These are phyloP conservation scores for Chlamydomonas schloesseri DNA, from an alignment of 139 green algal species.

Conservation along the genomic window DNA sequence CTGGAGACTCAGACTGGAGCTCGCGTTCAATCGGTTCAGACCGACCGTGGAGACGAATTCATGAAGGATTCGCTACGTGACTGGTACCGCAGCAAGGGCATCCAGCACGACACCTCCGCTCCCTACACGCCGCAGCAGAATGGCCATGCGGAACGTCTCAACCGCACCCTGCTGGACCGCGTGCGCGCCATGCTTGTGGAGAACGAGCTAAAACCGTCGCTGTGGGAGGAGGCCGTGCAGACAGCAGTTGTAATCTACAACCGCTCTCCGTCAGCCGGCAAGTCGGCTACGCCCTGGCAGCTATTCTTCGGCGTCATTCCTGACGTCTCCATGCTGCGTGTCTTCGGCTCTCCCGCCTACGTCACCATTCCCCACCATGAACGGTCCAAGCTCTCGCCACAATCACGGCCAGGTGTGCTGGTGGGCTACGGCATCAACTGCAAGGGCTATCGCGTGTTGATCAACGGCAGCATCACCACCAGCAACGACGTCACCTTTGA, in stretches of 20 bases:
- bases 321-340: too few relatives aligned
- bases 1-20: constrained; percentile 8
- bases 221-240: too few relatives aligned
- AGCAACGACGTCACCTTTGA: neutral
- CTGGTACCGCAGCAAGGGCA: constrained; percentile 30
- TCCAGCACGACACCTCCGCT: constrained; percentile 22
- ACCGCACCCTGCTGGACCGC: constrained; percentile 30
- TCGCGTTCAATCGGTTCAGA: neutral
- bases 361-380: constrained; percentile 10
- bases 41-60: constrained; percentile 33
- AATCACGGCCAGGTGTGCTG: constrained; percentile 1
- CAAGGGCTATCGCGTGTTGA: constrained; percentile 45
- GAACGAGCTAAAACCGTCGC: neutral
- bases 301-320: too few relatives aligned
- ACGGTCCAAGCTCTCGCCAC: constrained; percentile 40
- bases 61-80: neutral
- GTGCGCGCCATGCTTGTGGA: constrained; percentile 21
- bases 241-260: too few relatives aligned
- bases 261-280: too few relatives aligned
- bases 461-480: neutral
- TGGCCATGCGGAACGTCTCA: constrained; percentile 46
- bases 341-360: constrained; percentile 1
- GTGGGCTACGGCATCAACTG: constrained; percentile 32
- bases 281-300: too few relatives aligned
- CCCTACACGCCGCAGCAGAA: constrained; percentile 50